Evolutionary conservation across 1,139 yeast genomes (phyloP).

Genomic region (Yamadazyma dushanensis): DNA sequence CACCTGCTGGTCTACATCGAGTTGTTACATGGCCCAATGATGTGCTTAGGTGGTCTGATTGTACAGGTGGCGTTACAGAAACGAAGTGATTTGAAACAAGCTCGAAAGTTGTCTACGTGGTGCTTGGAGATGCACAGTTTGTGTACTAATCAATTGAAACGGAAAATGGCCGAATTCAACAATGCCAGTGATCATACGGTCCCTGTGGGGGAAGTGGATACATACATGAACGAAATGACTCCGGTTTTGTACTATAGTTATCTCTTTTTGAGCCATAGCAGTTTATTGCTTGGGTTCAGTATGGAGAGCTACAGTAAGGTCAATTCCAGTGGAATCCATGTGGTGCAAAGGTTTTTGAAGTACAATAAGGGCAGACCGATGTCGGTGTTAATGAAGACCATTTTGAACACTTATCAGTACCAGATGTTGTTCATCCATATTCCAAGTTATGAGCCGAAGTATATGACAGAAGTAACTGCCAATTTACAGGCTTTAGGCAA

Average conservation of each 20-base stretch:
- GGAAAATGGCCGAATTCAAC: slow-evolving; percentile 8
- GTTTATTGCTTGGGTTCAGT: slow-evolving; percentile 22
- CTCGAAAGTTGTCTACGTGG: slow-evolving; percentile 10
- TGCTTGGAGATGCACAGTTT: slow-evolving; percentile 20
- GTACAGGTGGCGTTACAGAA: slow-evolving; percentile 16
- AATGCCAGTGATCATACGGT: slow-evolving; percentile 2
- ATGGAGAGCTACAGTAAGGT: slow-evolving; percentile 20
- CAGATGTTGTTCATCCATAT: slow-evolving; percentile 24
- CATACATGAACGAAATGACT: slow-evolving; percentile 13
- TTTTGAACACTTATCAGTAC: slow-evolving; percentile 13
- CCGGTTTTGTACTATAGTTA: slow-evolving; percentile 20
- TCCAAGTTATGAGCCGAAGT: slow-evolving; percentile 28
- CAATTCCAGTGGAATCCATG: slow-evolving; percentile 16
- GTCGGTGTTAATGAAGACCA: slow-evolving; percentile 7
- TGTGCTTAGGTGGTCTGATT: slow-evolving; percentile 22
- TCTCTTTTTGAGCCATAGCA: slow-evolving; percentile 19
- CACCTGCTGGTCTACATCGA: slow-evolving; percentile 5
- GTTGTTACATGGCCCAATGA: slow-evolving; percentile 13
- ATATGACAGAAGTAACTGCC: slow-evolving; percentile 22
- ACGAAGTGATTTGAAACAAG: background rate
- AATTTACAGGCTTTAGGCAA: slow-evolving; percentile 20
- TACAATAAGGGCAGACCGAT: slow-evolving; percentile 12
- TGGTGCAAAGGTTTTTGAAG: slow-evolving; percentile 14
- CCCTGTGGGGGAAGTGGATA: slow-evolving; percentile 9
- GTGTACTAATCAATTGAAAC: slow-evolving; percentile 14